Percentiles rank a stretch among this genome's conserved stretches.
Evolutionary conservation across 257 asterid genomes (phyloP).

Genomic region (Gentiana dahurica): DNA sequence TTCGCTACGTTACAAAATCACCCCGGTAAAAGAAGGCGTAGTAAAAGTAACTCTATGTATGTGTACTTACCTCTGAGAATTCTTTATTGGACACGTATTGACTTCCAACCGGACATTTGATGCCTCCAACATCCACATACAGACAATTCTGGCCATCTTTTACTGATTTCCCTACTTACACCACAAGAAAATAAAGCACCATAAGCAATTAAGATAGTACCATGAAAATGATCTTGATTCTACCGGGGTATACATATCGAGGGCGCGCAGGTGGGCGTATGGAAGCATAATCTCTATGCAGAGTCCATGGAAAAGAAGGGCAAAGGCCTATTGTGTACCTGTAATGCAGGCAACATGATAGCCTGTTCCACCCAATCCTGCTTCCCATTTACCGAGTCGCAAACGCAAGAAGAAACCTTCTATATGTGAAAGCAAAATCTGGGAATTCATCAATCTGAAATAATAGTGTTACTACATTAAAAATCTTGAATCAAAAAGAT

Average conservation of each 20-base stretch:
- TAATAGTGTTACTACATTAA: not conserved
- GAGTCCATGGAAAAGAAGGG: no score
- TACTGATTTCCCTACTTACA: constrained; percentile 13
- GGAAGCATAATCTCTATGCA: no score
- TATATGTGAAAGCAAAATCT: constrained; percentile 22
- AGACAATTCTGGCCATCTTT: constrained; percentile 29
- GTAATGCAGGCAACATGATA: constrained; percentile 62
- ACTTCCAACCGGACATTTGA: constrained; percentile 50
- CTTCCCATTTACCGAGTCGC: constrained; percentile 47
- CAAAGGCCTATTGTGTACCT: constrained; percentile 19
- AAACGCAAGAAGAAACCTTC: constrained; percentile 63
- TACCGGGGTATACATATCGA: no score
- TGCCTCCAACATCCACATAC: constrained; percentile 54
- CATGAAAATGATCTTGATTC: no score
- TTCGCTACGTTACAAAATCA: not conserved
- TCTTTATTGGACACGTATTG: constrained; percentile 67
- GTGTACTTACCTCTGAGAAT: constrained; percentile 51
- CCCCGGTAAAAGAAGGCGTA: not conserved
- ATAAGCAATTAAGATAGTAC: no score
- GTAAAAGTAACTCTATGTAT: not conserved
- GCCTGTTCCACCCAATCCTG: constrained; percentile 39
- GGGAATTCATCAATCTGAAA: constrained; percentile 48
- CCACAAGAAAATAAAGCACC: no score
- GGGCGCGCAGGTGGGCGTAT: no score
- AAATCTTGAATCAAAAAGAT: no score